Evolutionary conservation across 2,329 filamentous ascomycete species (phyloP).

Genomic region (Stagonosporopsis chrysanthemi): DNA sequence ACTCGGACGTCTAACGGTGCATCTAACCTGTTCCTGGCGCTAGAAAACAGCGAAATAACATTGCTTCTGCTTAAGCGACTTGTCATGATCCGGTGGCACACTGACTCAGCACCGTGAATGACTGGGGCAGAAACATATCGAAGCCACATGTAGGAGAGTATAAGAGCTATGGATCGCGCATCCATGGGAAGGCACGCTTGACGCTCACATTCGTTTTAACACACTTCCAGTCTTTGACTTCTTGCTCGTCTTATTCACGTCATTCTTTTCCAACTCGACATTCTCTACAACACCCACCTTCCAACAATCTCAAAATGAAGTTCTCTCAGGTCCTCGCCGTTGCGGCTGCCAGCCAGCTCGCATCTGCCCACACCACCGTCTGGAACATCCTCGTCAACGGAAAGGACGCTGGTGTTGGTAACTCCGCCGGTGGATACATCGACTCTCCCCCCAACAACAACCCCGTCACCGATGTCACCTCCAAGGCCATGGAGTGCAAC

Average conservation of each 20-base stretch:
- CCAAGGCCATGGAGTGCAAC: slow-evolving; percentile 47
- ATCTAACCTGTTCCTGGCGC: slow-evolving; percentile 22
- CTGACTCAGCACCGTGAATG: slow-evolving; percentile 24
- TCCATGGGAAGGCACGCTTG: slow-evolving; percentile 36
- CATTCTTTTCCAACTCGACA: slow-evolving; percentile 14
- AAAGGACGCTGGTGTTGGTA: slow-evolving; percentile 43
- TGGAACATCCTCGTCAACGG: slow-evolving; percentile 54
- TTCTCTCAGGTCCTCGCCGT: slow-evolving; percentile 39
- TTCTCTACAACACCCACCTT: slow-evolving; percentile 21
- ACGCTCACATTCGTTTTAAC: slow-evolving; percentile 39
- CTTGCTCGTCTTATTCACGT: slow-evolving; percentile 23
- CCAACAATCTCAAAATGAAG: slow-evolving; percentile 40
- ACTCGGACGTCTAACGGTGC: slow-evolving; percentile 27
- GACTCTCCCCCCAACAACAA: slow-evolving; percentile 54
- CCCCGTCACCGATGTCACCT: slow-evolving; percentile 47
- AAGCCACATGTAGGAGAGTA: slow-evolving; percentile 22
- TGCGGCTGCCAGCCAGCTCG: slow-evolving; percentile 37
- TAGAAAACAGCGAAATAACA: slow-evolving; percentile 22
- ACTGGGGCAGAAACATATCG: slow-evolving; percentile 28
- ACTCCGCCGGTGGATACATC: slow-evolving; percentile 56
- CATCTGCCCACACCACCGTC: slow-evolving; percentile 47
- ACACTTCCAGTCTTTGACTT: slow-evolving; percentile 30
- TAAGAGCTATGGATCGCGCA: slow-evolving; percentile 27
- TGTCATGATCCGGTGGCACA: slow-evolving; percentile 21
- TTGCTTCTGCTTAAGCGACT: slow-evolving; percentile 25